Evolutionary conservation across 805 yeast species (phyloP).

Genomic region (Saturnispora sekii): DNA sequence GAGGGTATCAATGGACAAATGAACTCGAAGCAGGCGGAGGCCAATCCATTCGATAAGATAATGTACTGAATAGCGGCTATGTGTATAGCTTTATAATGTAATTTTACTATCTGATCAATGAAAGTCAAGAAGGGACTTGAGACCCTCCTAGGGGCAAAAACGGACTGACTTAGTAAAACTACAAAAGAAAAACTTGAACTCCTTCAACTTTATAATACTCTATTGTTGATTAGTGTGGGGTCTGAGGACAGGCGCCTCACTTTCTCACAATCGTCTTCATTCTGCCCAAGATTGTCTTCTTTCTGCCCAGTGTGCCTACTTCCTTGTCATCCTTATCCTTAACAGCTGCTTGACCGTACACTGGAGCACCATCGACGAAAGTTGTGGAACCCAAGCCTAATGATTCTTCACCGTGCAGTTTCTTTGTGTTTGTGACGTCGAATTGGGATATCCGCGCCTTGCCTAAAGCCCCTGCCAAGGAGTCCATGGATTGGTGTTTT

Average conservation of each 20-base stretch:
- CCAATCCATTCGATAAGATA: constrained; percentile 6
- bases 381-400: constrained; percentile 89
- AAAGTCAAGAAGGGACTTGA: no score
- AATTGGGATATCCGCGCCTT: constrained; percentile 50
- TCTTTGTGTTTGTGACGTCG: constrained; percentile 47
- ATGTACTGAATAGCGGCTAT: neutral
- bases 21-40: constrained; percentile 2
- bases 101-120: neutral
- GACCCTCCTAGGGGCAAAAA: neutral
- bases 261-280: constrained; percentile 59
- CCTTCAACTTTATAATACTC: no score
- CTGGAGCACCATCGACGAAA: constrained; percentile 94
- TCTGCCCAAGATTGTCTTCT: constrained; percentile 73
- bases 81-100: neutral
- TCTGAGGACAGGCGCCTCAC: constrained; percentile 1
- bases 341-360: constrained; percentile 27
- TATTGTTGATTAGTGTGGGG: no score
- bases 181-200: neutral
- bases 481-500: constrained; percentile 4
- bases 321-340: constrained; percentile 31
- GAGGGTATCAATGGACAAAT: neutral
- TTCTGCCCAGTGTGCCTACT: constrained; percentile 53
- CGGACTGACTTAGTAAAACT: constrained; percentile 1
- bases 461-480: constrained; percentile 26
- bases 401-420: constrained; percentile 79